phyloP scores from a whole-genome alignment of 208 protist genomes.

The Polymyxa betae region DNA sequence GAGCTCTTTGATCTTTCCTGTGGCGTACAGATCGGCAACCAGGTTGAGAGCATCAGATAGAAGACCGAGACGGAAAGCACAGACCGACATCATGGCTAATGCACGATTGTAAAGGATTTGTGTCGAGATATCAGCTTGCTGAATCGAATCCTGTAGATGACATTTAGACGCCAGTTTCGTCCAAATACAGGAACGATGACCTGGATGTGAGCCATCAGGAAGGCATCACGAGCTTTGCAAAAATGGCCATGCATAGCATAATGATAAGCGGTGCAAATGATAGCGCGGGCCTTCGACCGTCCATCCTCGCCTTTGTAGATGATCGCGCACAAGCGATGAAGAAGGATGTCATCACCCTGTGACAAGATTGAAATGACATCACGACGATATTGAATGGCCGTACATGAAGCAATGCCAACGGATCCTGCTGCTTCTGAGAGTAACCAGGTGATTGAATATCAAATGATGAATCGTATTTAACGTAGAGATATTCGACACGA shows the following conservation, averaged over 20 bases:
- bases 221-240: conserved; percentile 79
- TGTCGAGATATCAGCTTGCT: conserved; percentile 75
- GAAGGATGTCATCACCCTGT: background rate
- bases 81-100: conserved; percentile 80
- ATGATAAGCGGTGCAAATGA: conserved; percentile 81
- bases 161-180: too few relatives aligned
- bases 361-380: background rate
- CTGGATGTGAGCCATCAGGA: conserved; percentile 83
- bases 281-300: conserved; percentile 74
- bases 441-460: background rate
- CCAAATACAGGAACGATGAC: background rate
- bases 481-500: conserved; percentile 79
- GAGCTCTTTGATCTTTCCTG: conserved; percentile 75
- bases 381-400: background rate
- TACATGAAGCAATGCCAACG: background rate
- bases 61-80: conserved; percentile 79
- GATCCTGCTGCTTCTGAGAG: background rate
- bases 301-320: conserved; percentile 76
- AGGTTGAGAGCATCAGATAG: conserved; percentile 76
- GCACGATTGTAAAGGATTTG: conserved; percentile 86
- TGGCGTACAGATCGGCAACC: conserved; percentile 76
- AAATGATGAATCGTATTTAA: conserved; percentile 62
- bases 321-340: conserved; percentile 57
- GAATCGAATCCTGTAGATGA: conserved; percentile 72
- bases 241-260: conserved; percentile 79